These are phyloP conservation scores for Tulasnella sp. DNA, from an alignment of 768 basidiomycete genomes.

Conservation along the genomic window DNA sequence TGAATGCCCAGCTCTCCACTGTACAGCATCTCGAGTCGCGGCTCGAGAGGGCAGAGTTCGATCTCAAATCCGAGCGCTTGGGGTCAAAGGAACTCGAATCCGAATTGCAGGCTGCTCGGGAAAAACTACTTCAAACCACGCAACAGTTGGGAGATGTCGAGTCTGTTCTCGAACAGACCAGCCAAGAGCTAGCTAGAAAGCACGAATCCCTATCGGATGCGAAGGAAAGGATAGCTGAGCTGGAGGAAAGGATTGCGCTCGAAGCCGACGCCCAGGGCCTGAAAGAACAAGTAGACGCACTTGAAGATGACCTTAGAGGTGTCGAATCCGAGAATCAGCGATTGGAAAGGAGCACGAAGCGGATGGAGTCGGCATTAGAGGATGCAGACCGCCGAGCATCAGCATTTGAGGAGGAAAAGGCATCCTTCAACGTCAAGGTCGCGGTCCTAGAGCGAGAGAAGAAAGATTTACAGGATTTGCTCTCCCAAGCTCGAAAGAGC, in stretches of 20 bases:
- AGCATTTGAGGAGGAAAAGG: slow-evolving; percentile 57
- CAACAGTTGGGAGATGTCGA: not conserved
- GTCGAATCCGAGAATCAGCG: slow-evolving; percentile 41
- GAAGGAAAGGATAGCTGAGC: slow-evolving; percentile 49
- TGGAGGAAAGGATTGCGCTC: slow-evolving; percentile 45
- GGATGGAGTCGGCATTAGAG: slow-evolving; percentile 73
- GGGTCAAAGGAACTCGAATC: slow-evolving; percentile 37
- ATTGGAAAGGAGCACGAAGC: slow-evolving; percentile 53
- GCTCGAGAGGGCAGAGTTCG: slow-evolving; percentile 41
- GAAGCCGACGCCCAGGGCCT: not conserved
- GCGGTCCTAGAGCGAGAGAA: slow-evolving; percentile 33
- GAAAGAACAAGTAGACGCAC: not conserved
- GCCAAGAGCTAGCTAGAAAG: not conserved
- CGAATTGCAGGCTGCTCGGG: slow-evolving; percentile 35
- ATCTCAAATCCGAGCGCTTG: slow-evolving; percentile 55
- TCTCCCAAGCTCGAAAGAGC: slow-evolving; percentile 12
- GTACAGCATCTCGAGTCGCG: slow-evolving; percentile 31
- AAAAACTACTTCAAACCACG: not conserved
- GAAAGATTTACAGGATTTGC: slow-evolving; percentile 26
- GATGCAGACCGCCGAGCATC: slow-evolving; percentile 68
- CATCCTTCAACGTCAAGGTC: slow-evolving; percentile 46
- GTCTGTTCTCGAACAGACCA: not conserved
- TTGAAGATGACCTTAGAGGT: slow-evolving; percentile 42
- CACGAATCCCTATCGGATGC: slow-evolving; percentile 57
- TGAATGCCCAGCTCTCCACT: not conserved